Base-by-base conservation (phyloP, 768 basidiomycete genomes). In the Amanita pseudoporphyria region DNA sequence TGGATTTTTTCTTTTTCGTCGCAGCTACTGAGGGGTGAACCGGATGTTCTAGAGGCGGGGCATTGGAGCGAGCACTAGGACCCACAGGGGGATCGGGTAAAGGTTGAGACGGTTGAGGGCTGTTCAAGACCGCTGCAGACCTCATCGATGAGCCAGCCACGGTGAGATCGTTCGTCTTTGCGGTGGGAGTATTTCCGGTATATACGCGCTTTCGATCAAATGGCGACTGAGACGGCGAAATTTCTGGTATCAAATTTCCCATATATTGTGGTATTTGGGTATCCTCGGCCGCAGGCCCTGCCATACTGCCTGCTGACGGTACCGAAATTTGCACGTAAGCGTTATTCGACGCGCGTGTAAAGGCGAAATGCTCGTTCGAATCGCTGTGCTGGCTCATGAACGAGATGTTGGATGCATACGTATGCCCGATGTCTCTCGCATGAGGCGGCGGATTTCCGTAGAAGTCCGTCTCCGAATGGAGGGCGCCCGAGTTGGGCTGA, bases 1-100 rank as follows among this genome's bases (percentile, higher is more conserved):
- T 80, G 2, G 69, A 65, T 57, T 72, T 75, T 57, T 71, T 76
- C 61, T 68, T 71, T 53, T 68, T 71, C 13, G 21, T 37, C 2
- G 30, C 14, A 4, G 35, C 36, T 10, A 24, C 35, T 9, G 43
- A 36, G 10, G 36, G 49, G n/a, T 13, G 39, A 33, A 35, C 19
- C 2, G 33, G 5, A 18, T 36, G 40, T 19, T 43, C 41, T 3
- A 40, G 18, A 31, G 14, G 31, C 9, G 40, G 13, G 40, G 19
- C 2, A 6, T 22, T 43, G 2, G 41, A 19, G 6, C n/a, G 22
- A 19, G 7, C 33, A 10, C 32, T 47, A 14, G 32, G 22, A 32
- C 21, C 32, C 28, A 21, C 2, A n/a, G 16, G 3, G 6, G 9
- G 36, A 19, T 41, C 28, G 22, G 47, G 28, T 30, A 13, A 21